Base-by-base conservation (phyloP, 2,329 filamentous ascomycete species). In the Colletotrichum sojae region DNA sequence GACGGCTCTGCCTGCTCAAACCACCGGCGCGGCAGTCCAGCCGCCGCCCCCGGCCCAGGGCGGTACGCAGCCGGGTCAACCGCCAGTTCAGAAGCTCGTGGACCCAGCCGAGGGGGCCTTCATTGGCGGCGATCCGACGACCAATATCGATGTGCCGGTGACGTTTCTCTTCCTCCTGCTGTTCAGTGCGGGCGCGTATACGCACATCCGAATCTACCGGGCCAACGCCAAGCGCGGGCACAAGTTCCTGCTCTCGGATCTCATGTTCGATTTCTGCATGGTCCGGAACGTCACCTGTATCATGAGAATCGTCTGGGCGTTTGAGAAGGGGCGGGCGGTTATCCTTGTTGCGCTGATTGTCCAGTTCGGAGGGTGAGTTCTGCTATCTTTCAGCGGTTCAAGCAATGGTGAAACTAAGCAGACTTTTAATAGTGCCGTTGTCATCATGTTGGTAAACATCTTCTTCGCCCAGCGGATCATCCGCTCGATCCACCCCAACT, bases 381-480 rank as follows among this genome's bases (percentile, higher is more conserved):
- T 16, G 22, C 22, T 22, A 4, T 22, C 22, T 22, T 22, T 22
- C 22, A 22, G 22, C 22, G 22, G 22, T 22, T 22, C 22, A 22
- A 22, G 22, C 22, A 16, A 81, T 67, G 82, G 22, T 25, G 55
- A 63, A 20, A n/a, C 57, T 66, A 5, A 69, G 13, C 4, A 13
- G 89, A 72, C 83, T 89, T 4, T 4, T 3, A 3, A 2, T 39
- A 77, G 81, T n/a, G 76, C 80, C 6, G 75, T 80, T 16, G 70
- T 80, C 6, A 51, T 81, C 13, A 81, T 81, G 60, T 69, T 78
- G 49, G 72, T 81, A 71, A 81, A 82, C 71, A 74, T 82, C 18
- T 74, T 82, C 67, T 79, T 82, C 63, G 76, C 77, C 0, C 80
- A 81, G 70, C 78, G 81, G 58, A 75, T 83, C 13, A 70, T 82